Conservation (phyloP, 108 stramenopile species). For the Bacterosira constricta region DNA sequence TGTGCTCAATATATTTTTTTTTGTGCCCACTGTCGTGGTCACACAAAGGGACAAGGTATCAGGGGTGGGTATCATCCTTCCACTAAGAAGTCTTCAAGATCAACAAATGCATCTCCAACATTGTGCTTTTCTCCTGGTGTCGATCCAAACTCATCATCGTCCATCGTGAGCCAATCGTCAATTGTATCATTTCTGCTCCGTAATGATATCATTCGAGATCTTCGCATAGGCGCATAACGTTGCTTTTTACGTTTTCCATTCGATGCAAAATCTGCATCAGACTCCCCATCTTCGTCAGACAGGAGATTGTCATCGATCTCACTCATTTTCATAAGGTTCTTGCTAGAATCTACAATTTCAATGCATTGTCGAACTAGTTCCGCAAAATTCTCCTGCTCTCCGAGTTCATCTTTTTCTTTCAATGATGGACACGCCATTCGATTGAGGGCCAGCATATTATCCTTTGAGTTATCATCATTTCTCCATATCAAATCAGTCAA, state of each 20-base stretch:
- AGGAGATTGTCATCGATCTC: not conserved
- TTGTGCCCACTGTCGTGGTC: no score
- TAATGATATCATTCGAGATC: conserved; percentile 6
- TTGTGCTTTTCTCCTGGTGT: conserved; percentile 32
- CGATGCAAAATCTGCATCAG: not conserved
- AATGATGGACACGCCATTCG: not conserved
- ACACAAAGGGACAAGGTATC: no score
- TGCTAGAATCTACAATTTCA: not conserved
- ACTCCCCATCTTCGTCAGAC: conserved; percentile 13
- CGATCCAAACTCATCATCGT: conserved; percentile 28
- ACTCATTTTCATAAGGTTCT: conserved; percentile 6
- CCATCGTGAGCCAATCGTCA: conserved; percentile 33
- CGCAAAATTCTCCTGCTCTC: not conserved
- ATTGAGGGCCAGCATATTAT: conserved; percentile 15
- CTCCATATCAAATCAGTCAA: not conserved
- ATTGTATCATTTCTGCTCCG: conserved; percentile 35
- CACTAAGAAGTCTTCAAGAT: conserved; percentile 46
- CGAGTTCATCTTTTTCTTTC: not conserved
- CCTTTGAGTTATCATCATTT: not conserved
- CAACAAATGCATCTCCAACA: conserved; percentile 33
- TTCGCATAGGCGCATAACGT: not conserved
- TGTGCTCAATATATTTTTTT: not conserved
- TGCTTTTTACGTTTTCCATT: not conserved
- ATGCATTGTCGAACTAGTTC: conserved; percentile 14
- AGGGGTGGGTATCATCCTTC: conserved; percentile 30